Evolutionary conservation across 805 yeast species (phyloP), one percentile per base, ranked within the genome.

Genomic region (Suhomyces prunicola): DNA sequence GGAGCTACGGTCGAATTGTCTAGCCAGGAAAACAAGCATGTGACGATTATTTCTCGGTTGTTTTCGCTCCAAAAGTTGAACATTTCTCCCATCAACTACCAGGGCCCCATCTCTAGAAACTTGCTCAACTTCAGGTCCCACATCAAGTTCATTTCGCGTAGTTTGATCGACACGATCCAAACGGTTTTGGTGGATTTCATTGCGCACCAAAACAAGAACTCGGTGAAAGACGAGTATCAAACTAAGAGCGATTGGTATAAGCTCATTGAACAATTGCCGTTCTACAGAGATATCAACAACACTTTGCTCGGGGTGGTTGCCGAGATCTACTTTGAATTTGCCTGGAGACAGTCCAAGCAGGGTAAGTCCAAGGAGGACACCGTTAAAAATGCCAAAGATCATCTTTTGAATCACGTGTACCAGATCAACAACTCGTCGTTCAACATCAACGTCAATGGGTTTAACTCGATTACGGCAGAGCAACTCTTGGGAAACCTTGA

Each of bases 101-200:
- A 80, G 45, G 92, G 92, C 2, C 91, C 90, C 12, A 74, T 90
- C 33, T 87, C 90, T 15, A 81, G 86, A 58, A 79, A 82, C 39
- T 72, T 89, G 35, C 72, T 88, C 47, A 80, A 83, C 44, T 87
- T 86, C 65, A 79, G 91, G 62, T 85, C 90, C 17, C 82, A 83
- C 52, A 65, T 87, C 46, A 77, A 83, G 51, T 79, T 79, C 47
- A 66, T 87, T 47, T 78, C 78, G 29, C 70, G 68, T 22, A 77
- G 76, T 42, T 64, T 84, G 26, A 78, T 82, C 54, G 84, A 83
- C 57, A 68, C 85, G n/a, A 64, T 83, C 27, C 87, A 83, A 58
- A 60, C 74, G 76, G 46, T 78, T 75, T 48, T 61, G 76, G 53
- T 79, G 76, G 62, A 82, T 84, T 19, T 75, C 78, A 49, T 76